Conservation (phyloP, 2,329 filamentous ascomycete species). For the Apiospora saccharicola region DNA sequence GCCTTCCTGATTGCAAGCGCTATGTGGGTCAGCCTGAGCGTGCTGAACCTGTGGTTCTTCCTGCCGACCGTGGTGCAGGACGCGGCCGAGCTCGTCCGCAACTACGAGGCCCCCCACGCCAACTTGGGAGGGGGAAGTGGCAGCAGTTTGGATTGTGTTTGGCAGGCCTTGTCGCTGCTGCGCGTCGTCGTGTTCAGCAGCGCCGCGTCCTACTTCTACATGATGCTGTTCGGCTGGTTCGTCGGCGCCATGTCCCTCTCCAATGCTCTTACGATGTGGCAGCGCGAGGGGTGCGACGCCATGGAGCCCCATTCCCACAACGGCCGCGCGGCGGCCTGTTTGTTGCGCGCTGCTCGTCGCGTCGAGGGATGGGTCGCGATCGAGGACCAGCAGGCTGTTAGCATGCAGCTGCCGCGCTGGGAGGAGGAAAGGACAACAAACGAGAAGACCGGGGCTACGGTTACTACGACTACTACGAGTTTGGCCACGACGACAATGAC, state of each 20-base stretch:
- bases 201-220: conserved; percentile 30
- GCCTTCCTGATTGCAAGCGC: conserved; percentile 35
- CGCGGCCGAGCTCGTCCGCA: conserved; percentile 26
- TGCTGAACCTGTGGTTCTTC: conserved; percentile 37
- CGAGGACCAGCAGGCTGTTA: not conserved
- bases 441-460: not conserved
- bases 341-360: conserved; percentile 27
- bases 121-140: not conserved
- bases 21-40: conserved; percentile 34
- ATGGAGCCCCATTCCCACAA: conserved; percentile 26
- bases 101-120: not conserved
- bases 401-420: conserved; percentile 8
- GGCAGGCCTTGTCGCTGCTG: not conserved
- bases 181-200: conserved; percentile 21
- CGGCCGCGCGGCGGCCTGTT: not conserved
- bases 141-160: not conserved
- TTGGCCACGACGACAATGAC: not conserved
- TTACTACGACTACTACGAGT: not conserved
- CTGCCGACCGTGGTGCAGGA: conserved; percentile 34
- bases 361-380: conserved; percentile 32
- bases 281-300: conserved; percentile 30
- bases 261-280: conserved; percentile 34
- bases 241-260: conserved; percentile 35
- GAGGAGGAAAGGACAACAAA: not conserved
- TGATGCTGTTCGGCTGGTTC: conserved; percentile 35